These are phyloP conservation scores for Bolboschoenus planiculmis DNA, from an alignment of 176 grass and related monocot species.

Conservation along the genomic window DNA sequence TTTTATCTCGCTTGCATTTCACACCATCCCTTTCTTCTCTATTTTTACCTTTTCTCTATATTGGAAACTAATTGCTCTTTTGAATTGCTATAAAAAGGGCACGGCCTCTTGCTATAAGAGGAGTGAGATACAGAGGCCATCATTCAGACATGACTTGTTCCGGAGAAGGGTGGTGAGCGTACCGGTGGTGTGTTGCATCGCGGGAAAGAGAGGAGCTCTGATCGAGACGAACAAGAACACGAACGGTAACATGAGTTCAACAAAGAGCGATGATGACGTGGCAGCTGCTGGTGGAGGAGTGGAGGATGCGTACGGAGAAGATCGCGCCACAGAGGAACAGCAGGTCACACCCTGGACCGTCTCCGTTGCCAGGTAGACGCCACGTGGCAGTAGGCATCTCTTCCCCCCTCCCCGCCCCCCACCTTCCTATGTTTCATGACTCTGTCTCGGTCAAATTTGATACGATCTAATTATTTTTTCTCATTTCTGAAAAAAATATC, in stretches of 20 bases:
- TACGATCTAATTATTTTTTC: not conserved
- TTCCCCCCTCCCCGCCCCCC: not conserved
- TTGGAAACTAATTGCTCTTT: not conserved
- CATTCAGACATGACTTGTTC: slow-evolving; percentile 24
- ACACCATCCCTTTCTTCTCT: not conserved
- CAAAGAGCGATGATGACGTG: not conserved
- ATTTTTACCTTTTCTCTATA: not conserved
- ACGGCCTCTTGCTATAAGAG: slow-evolving; percentile 17
- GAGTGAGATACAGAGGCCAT: slow-evolving; percentile 24
- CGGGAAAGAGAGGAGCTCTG: slow-evolving; percentile 33
- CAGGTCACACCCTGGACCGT: slow-evolving; percentile 75
- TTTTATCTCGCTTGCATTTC: slow-evolving; percentile 4
- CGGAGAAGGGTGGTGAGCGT: slow-evolving; percentile 31
- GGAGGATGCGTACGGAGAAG: slow-evolving; percentile 49
- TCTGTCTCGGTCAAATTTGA: not conserved
- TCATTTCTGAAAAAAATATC: not conserved
- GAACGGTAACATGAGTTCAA: slow-evolving; percentile 18
- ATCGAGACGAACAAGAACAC: slow-evolving; percentile 12
- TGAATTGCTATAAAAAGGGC: slow-evolving; percentile 19
- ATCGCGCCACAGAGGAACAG: slow-evolving; percentile 53
- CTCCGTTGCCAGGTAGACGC: slow-evolving; percentile 82
- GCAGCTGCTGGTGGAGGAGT: slow-evolving; percentile 28
- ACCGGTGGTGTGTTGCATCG: slow-evolving; percentile 18
- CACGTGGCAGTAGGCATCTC: not conserved
- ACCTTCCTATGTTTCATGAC: not conserved